phyloP scores from a whole-genome alignment of 805 yeast species.

The Ogataea philodendri region DNA sequence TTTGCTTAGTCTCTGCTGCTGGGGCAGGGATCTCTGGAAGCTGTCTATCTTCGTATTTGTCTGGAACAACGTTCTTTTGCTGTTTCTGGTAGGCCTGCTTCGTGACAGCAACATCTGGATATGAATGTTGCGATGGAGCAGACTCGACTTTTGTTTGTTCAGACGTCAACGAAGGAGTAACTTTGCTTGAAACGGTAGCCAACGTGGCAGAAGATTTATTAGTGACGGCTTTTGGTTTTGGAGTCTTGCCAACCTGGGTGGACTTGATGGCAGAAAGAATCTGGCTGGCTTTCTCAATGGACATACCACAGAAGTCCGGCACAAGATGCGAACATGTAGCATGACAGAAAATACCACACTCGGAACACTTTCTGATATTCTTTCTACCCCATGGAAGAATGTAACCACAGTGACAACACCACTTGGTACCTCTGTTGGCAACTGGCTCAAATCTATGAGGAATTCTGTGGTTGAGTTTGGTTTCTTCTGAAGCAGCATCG shows the following conservation, averaged over 20 bases:
- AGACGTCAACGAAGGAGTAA: conserved; percentile 10
- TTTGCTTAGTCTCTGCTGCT: conserved; percentile 6
- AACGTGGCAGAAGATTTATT: conserved; percentile 18
- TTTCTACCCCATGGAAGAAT: conserved; percentile 93
- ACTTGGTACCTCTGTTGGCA: conserved; percentile 90
- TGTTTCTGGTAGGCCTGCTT: conserved; percentile 15
- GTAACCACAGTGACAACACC: conserved; percentile 99
- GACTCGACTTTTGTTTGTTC: conserved; percentile 10
- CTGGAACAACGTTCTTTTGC: conserved; percentile 7
- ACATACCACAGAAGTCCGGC: conserved; percentile 98
- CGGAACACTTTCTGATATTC: conserved; percentile 87
- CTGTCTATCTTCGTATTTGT: conserved; percentile 17
- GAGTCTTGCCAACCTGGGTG: conserved; percentile 45
- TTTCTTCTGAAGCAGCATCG: conserved; percentile 68
- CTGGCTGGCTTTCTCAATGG: conserved; percentile 94
- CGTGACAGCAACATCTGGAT: conserved; percentile 30
- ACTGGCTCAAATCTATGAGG: conserved; percentile 96
- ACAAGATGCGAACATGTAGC: conserved; percentile 89
- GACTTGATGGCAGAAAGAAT: conserved; percentile 80
- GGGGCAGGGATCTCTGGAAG: conserved; percentile 20
- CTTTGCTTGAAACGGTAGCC: conserved; percentile 12
- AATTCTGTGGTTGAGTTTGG: conserved; percentile 88
- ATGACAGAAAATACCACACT: conserved; percentile 95
- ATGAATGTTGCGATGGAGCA: conserved; percentile 12
- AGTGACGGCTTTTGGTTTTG: conserved; percentile 7